These are phyloP conservation scores for Ceratocystis colombiana DNA, from an alignment of 2,329 filamentous ascomycete genomes.

Conservation along the genomic window DNA sequence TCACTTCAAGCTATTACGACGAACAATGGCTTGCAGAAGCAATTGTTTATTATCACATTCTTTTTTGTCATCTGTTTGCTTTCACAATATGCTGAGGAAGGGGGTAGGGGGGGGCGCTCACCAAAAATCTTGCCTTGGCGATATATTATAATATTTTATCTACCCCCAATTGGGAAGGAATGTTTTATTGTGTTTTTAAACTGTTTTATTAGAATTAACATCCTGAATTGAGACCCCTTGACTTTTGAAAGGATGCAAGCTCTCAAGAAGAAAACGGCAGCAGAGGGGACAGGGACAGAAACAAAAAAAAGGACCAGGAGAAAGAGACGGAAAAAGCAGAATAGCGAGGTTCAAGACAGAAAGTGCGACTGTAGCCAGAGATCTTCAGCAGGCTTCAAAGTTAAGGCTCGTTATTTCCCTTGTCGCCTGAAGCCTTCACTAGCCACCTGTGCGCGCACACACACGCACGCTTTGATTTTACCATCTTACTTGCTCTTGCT, in stretches of 20 bases:
- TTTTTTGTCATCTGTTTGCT: not conserved
- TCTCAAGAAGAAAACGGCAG: conserved; percentile 9
- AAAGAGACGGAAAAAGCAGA: not conserved
- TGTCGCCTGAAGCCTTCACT: not conserved
- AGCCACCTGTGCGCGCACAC: not conserved
- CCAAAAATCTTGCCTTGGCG: not conserved
- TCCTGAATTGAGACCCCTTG: conserved; percentile 10
- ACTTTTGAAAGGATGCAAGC: conserved; percentile 6
- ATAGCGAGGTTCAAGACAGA: not conserved
- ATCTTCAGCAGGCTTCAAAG: conserved; percentile 10
- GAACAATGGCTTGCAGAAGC: not conserved
- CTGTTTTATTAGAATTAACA: conserved; percentile 1
- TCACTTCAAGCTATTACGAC: not conserved
- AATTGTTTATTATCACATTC: not conserved
- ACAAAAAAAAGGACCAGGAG: not conserved
- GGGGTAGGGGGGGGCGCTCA: not conserved
- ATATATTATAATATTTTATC: not conserved
- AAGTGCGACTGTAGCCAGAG: not conserved
- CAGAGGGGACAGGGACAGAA: not conserved
- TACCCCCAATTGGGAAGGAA: not conserved
- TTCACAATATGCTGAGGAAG: not conserved
- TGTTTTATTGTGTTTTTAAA: conserved; percentile 5
- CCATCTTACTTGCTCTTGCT: conserved; percentile 8
- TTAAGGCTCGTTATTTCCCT: not conserved
- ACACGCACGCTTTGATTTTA: not conserved